A percentile compares a stretch with the other conserved stretches of the same genome.
phyloP scores from a whole-genome alignment of 2,329 filamentous ascomycete genomes.

The Ceratocystis ficicola region DNA sequence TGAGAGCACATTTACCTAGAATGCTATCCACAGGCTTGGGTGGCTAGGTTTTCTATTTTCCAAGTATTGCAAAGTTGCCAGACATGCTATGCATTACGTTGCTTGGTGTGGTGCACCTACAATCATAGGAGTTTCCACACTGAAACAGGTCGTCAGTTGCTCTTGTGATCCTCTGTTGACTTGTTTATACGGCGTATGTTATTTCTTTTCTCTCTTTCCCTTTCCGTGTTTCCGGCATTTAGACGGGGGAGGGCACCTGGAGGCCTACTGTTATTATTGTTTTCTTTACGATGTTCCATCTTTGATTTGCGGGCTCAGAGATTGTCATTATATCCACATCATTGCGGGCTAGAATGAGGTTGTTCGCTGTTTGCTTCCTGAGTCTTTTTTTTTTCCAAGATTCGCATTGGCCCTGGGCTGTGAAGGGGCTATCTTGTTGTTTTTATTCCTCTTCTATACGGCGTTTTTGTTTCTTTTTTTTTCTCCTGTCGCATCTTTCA shows the following conservation, averaged over 20 bases:
- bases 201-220: too few relatives aligned
- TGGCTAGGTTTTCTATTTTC: not conserved
- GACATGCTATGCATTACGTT: too few relatives aligned
- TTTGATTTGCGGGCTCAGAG: not conserved
- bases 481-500: not conserved
- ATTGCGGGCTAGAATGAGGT: not conserved
- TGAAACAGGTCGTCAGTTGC: too few relatives aligned
- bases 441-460: constrained; percentile 17
- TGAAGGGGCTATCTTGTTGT: constrained; percentile 12
- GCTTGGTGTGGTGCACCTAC: too few relatives aligned
- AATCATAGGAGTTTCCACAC: too few relatives aligned
- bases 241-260: not conserved
- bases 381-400: not conserved
- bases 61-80: too few relatives aligned
- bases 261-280: not conserved
- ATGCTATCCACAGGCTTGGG: not conserved
- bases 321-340: not conserved
- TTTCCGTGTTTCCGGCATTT: not conserved
- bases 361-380: not conserved
- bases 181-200: too few relatives aligned
- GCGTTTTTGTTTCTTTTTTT: not conserved
- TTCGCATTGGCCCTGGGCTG: not conserved
- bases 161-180: too few relatives aligned
- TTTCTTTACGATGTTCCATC: not conserved
- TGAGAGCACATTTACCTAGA: constrained; percentile 14